These are phyloP conservation scores for Trichophyton benhamiae DNA, from an alignment of 2,329 filamentous ascomycete genomes.

Conservation along the genomic window DNA sequence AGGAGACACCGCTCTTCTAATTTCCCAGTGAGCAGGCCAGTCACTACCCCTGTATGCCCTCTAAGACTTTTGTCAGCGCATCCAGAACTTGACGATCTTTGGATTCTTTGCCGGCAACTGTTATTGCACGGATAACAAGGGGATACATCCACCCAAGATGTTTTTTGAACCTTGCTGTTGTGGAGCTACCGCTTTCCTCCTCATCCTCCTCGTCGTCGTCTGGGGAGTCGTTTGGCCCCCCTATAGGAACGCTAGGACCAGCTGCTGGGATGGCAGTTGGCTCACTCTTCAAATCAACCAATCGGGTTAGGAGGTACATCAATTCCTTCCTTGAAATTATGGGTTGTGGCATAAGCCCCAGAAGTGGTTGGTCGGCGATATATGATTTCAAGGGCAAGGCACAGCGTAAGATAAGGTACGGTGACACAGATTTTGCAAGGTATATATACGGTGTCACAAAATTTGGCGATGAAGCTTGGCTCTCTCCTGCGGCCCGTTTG, in stretches of 20 bases:
- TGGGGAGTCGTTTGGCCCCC: conserved; percentile 17
- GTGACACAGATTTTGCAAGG: conserved; percentile 63
- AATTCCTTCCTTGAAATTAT: conserved; percentile 69
- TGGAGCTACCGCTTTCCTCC: neutral
- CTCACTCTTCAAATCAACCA: conserved; percentile 58
- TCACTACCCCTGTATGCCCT: conserved; percentile 19
- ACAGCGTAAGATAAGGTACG: conserved; percentile 69
- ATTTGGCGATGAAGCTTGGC: conserved; percentile 10
- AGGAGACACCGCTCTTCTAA: neutral
- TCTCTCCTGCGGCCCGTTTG: conserved; percentile 33
- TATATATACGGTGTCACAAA: conserved; percentile 37
- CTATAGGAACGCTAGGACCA: conserved; percentile 8
- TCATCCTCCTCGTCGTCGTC: conserved; percentile 12
- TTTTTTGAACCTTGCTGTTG: conserved; percentile 42
- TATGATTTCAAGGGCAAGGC: conserved; percentile 73
- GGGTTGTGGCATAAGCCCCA: conserved; percentile 81
- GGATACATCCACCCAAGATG: conserved; percentile 75
- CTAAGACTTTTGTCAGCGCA: conserved; percentile 48
- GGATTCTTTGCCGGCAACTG: conserved; percentile 30
- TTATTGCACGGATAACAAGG: conserved; percentile 38
- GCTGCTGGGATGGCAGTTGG: conserved; percentile 52
- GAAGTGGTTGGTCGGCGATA: conserved; percentile 78
- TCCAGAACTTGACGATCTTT: conserved; percentile 29
- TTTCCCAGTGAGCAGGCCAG: neutral
- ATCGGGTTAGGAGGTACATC: conserved; percentile 52